These are phyloP conservation scores for Solanum chacoense DNA, from an alignment of 305 asterid species.

Conservation along the genomic window DNA sequence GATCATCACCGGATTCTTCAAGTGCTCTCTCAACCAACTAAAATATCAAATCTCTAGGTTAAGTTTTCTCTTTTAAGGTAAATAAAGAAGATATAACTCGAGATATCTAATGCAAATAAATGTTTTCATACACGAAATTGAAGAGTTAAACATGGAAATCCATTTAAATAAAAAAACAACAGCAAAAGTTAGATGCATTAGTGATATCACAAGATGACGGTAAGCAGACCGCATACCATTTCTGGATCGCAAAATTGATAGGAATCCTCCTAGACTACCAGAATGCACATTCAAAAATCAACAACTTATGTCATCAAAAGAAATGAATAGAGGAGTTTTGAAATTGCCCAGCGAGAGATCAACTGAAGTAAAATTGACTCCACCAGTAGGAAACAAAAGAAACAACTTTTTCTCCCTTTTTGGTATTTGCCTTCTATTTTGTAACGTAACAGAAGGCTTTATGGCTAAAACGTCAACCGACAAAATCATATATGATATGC, in stretches of 20 bases:
- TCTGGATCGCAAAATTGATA: not conserved
- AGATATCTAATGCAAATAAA: not conserved
- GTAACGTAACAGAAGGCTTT: not conserved
- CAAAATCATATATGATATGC: not conserved
- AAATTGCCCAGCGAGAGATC: not conserved
- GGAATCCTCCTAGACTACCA: not conserved
- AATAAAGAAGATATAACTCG: not conserved
- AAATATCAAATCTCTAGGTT: conserved; percentile 8
- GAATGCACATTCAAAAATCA: not conserved
- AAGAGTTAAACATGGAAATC: not conserved
- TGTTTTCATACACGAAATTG: not conserved
- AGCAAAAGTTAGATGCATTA: not conserved
- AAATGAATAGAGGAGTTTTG: not conserved
- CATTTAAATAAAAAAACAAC: not conserved
- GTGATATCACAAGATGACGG: not conserved
- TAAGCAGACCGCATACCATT: not conserved
- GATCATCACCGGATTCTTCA: conserved; percentile 56
- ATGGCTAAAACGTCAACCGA: not conserved
- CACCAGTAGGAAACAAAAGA: not conserved
- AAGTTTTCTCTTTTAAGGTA: not conserved
- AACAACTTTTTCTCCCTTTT: not conserved
- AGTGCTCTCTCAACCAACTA: conserved; percentile 75
- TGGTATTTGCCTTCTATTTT: not conserved
- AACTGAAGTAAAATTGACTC: not conserved
- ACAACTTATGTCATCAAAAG: not conserved